Evolutionary conservation across 148 eudicot species (phyloP), one percentile per base, ranked within the genome.

Genomic region (Chenopodium album): DNA sequence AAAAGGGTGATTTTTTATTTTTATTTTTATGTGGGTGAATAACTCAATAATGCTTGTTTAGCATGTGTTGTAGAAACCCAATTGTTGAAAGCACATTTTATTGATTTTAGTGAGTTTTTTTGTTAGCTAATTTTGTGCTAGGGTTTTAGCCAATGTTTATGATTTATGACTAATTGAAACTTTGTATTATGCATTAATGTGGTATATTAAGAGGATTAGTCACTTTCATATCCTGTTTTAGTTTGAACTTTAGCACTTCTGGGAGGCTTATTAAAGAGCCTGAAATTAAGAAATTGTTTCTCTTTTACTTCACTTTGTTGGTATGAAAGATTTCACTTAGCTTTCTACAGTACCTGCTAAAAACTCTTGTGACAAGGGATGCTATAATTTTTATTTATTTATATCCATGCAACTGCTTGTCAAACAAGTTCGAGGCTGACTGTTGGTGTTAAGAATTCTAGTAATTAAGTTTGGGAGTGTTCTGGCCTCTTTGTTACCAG

Each of bases 31-130:
- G 81, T 67, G 64, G 34, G 50, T 22, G 11, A 31, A 22, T 32
- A 32, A 73, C 81, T 71, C 59, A 73, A 64, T 71, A 65, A 78
- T 72, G 77, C 74, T 78, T 72, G 81, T 65, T 59, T 83, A 26
- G 74, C 46, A 63, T 78, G 71, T 46, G 67, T 29, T 52, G 47
- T 41, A 5, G 63, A 56, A 14, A 32, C 73, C 34, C 20, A 44
- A 64, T 64, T 75, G 48, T 54, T 64, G 19, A 59, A 47, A 75
- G 66, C 22, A 14, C 13, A 75, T 52, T 41, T 41, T 41, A 41
- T 4, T 41, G 44, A 41, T 52, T 22, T 56, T 73, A 28, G 31
- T 76, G 20, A 32, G 8, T 44, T 47, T 60, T 63, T 11, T 14
- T 14, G 41, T 34, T 8, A 32, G 10, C 52, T 48, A 41, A n/a